phyloP scores from a whole-genome alignment of 192 early-diverging fungal genomes.

The Geranomyces variabilis region DNA sequence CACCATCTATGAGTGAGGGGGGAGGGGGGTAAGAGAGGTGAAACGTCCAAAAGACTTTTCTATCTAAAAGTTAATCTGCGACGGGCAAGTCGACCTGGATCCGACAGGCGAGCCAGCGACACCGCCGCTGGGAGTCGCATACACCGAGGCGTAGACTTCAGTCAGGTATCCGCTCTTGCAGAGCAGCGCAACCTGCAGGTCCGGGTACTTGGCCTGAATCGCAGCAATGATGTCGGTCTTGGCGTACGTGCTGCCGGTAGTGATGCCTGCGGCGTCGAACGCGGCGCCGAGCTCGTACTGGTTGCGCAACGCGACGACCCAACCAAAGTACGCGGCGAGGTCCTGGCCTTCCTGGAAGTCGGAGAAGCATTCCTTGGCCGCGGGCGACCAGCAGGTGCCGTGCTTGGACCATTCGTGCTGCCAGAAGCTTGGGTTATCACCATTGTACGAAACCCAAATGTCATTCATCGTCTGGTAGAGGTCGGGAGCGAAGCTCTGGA shows the following conservation, averaged over 20 bases:
- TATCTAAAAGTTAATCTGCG: background rate
- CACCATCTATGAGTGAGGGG: too few species aligned
- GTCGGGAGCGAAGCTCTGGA: background rate
- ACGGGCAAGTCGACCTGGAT: background rate
- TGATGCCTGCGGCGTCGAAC: slow-evolving; percentile 5
- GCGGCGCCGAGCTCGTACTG: slow-evolving; percentile 17
- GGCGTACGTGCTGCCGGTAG: slow-evolving; percentile 12
- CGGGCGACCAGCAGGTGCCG: slow-evolving; percentile 18
- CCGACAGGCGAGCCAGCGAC: slow-evolving; percentile 11
- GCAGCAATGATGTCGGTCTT: slow-evolving; percentile 6
- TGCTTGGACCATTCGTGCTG: slow-evolving; percentile 12
- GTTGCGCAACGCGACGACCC: slow-evolving; percentile 13
- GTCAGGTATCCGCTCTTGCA: slow-evolving; percentile 6
- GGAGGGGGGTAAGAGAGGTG: too few species aligned
- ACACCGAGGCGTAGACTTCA: slow-evolving; percentile 17
- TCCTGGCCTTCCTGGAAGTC: slow-evolving; percentile 14
- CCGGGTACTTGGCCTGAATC: slow-evolving; percentile 14
- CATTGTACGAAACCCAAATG: slow-evolving; percentile 10
- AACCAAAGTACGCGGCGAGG: slow-evolving; percentile 6
- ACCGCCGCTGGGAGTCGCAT: slow-evolving; percentile 21
- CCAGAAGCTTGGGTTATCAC: slow-evolving; percentile 8
- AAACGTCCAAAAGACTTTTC: background rate
- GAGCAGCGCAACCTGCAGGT: background rate
- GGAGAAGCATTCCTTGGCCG: slow-evolving; percentile 18
- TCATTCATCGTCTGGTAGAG: background rate